These are phyloP conservation scores for Penicillium soppii DNA, from an alignment of 495 filamentous ascomycete genomes.

Conservation along the genomic window DNA sequence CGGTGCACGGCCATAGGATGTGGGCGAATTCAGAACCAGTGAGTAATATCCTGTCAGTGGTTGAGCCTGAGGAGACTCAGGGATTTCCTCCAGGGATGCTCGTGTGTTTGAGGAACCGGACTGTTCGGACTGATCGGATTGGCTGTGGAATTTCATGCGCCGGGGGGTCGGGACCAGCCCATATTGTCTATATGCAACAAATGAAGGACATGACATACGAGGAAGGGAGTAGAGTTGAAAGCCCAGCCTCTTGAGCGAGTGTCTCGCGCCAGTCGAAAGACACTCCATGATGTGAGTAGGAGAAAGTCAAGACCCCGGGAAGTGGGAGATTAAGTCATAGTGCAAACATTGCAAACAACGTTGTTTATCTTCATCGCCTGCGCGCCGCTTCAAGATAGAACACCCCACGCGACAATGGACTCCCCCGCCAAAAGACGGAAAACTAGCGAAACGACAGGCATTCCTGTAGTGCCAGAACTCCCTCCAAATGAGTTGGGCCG, in stretches of 20 bases:
- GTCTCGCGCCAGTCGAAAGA: conserved; percentile 19
- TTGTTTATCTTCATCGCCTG: conserved; percentile 25
- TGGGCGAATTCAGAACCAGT: conserved; percentile 32
- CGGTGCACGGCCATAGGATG: conserved; percentile 25
- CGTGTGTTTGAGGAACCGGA: conserved; percentile 11
- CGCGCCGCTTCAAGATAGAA: conserved; percentile 7
- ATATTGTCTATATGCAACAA: conserved; percentile 16
- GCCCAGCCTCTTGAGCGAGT: conserved; percentile 15
- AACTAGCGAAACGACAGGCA: conserved; percentile 49
- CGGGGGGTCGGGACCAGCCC: conserved; percentile 19
- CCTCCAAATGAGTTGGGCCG: conserved; percentile 28
- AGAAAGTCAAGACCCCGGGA: conserved; percentile 8
- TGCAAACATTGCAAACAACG: conserved; percentile 46
- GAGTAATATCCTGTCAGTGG: conserved; percentile 46
- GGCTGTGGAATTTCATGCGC: conserved; percentile 20
- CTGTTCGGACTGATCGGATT: conserved; percentile 1
- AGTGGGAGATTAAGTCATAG: conserved; percentile 34
- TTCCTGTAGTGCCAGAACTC: conserved; percentile 8
- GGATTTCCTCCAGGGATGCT: conserved; percentile 8
- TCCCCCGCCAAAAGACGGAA: conserved; percentile 65
- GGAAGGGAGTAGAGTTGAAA: background rate
- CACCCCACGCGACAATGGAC: conserved; percentile 21
- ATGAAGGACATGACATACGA: background rate
- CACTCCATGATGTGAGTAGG: conserved; percentile 31
- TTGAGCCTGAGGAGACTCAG: conserved; percentile 29